Evolutionary conservation across 1,139 yeast species (phyloP), one percentile per base, ranked within the genome.

Genomic region (Debaryomyces udenii): DNA sequence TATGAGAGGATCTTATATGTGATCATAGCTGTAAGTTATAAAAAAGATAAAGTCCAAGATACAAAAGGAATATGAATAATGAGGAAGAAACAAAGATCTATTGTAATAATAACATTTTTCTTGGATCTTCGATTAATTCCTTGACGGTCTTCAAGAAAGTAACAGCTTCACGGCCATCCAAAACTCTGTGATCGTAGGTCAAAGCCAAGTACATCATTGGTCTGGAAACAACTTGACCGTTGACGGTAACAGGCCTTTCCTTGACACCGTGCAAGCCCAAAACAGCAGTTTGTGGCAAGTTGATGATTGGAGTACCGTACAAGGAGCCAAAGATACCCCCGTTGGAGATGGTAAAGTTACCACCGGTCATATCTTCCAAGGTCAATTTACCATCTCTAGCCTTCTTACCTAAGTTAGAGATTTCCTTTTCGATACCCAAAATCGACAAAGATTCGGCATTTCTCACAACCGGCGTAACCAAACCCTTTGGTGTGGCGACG

Each of bases 171-270:
- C 99, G 87, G 57, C 99, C 99, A 65, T 93, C 99, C 64, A 94
- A 79, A 62, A 93, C 85, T 78, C 99, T 86, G 77, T 93, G 99
- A 66, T 93, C 99, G 67, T 93, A 93, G 46, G 99, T 93, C 69
- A 93, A 83, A 43, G 99, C 99, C 63, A 94, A 75, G 80, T 93
- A 94, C 99, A 94, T 94, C 99, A 93, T 93, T 67, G 99, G 99
- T 77, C 98, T 87, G 32, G 94, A 80, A 55, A 88, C 99, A 56
- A 93, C 80, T 77, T 93, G 93, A 42, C 99, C 99, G 55, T 93
- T 85, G 47, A 93, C 91, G 47, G 94, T 94, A 45, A 93, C 96
- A 40, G 99, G 95, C 77, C 99, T 90, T 69, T 93, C 93, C 77
- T 93, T 94, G 58, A 88, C 88, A 68, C 98, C 98, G 62, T 93